Evolutionary conservation across 2,329 filamentous ascomycete genomes (phyloP).

Genomic region (Talaromyces sp.): DNA sequence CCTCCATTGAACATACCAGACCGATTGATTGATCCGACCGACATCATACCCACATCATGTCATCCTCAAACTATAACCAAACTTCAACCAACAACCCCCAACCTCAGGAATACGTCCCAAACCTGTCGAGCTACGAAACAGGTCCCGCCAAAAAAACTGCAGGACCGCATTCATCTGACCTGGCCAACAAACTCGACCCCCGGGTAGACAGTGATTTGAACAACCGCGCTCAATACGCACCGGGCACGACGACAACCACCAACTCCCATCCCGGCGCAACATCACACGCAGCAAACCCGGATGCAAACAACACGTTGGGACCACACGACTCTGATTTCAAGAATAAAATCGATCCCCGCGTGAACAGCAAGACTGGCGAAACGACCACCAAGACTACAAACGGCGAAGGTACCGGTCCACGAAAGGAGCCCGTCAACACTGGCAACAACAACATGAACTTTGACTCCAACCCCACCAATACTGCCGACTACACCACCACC

Average conservation of each 20-base stretch:
- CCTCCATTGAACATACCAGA: not conserved
- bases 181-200: slow-evolving; percentile 37
- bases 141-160: slow-evolving; percentile 12
- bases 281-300: slow-evolving; percentile 33
- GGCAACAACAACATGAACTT: not conserved
- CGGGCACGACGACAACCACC: slow-evolving; percentile 15
- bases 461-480: not conserved
- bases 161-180: slow-evolving; percentile 8
- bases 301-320: slow-evolving; percentile 37
- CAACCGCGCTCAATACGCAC: slow-evolving; percentile 23
- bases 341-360: slow-evolving; percentile 53
- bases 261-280: slow-evolving; percentile 16
- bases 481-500: not conserved
- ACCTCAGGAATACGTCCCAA: not conserved
- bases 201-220: slow-evolving; percentile 34
- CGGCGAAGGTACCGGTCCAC: not conserved
- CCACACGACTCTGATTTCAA: slow-evolving; percentile 43
- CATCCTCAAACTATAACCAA: not conserved
- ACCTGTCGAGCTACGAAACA: not conserved
- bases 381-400: slow-evolving; percentile 22
- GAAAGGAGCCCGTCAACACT: not conserved
- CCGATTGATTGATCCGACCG: not conserved
- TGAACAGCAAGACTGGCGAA: slow-evolving; percentile 30
- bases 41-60: slow-evolving; percentile 4
- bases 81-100: not conserved